A percentile compares a stretch with the other conserved stretches of the same genome.
phyloP scores from a whole-genome alignment of 2,329 filamentous ascomycete species.

The Ampelomyces quisqualis region DNA sequence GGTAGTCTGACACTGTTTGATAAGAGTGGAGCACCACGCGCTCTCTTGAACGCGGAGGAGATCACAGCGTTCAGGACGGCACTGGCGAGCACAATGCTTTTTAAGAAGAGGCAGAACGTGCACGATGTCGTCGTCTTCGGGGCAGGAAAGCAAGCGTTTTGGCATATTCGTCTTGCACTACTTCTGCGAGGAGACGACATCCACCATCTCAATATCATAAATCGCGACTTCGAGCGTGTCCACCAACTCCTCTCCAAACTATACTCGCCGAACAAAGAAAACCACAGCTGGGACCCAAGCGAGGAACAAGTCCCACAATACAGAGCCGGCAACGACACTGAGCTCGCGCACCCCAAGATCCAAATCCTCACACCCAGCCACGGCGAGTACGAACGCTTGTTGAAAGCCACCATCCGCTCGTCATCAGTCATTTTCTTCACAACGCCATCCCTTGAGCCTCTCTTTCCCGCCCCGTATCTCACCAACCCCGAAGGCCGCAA shows the following conservation, averaged over 20 bases:
- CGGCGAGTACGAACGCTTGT: slow-evolving; percentile 65
- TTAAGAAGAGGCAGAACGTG: slow-evolving; percentile 65
- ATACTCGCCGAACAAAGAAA: slow-evolving; percentile 50
- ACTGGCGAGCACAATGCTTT: slow-evolving; percentile 62
- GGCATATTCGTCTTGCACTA: slow-evolving; percentile 85
- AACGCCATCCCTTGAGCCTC: slow-evolving; percentile 70
- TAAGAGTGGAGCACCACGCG: slow-evolving; percentile 57
- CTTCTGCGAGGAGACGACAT: slow-evolving; percentile 69
- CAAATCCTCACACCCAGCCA: slow-evolving; percentile 69
- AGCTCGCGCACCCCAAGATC: slow-evolving; percentile 57
- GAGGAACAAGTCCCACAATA: slow-evolving; percentile 15
- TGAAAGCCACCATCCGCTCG: slow-evolving; percentile 69
- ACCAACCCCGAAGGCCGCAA: slow-evolving; percentile 69
- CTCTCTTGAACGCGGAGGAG: slow-evolving; percentile 66
- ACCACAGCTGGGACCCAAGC: slow-evolving; percentile 14
- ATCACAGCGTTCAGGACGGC: slow-evolving; percentile 70
- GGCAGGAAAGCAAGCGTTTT: slow-evolving; percentile 86
- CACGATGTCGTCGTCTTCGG: slow-evolving; percentile 83
- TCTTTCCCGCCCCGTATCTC: slow-evolving; percentile 74
- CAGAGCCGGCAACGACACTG: slow-evolving; percentile 11
- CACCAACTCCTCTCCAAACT: slow-evolving; percentile 56
- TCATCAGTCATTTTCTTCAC: slow-evolving; percentile 87
- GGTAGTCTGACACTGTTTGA: slow-evolving; percentile 63
- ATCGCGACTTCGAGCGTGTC: slow-evolving; percentile 66
- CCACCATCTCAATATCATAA: slow-evolving; percentile 79